These are phyloP conservation scores for Prunus dulcis DNA, from an alignment of 306 rosid genomes.

Conservation along the genomic window DNA sequence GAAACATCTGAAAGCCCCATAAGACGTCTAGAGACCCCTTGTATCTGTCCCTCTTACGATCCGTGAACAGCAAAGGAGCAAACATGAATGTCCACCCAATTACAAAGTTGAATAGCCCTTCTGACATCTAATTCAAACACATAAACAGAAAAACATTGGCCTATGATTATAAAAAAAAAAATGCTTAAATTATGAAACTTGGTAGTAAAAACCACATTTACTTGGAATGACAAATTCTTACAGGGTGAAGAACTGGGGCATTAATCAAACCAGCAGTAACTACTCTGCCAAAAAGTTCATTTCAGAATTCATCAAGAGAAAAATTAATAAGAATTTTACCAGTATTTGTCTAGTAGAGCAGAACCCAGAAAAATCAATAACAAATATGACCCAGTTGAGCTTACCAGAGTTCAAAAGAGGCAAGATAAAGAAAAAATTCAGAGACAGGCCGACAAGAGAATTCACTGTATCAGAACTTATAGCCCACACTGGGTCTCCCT, in stretches of 20 bases:
- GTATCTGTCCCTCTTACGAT: conserved; percentile 57
- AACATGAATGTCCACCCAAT: conserved; percentile 94
- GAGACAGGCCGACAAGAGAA: conserved; percentile 76
- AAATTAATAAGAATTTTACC: neutral
- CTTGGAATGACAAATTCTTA: conserved; percentile 30
- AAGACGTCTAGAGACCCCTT: conserved; percentile 69
- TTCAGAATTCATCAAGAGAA: conserved; percentile 32
- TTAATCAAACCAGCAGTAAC: conserved; percentile 65
- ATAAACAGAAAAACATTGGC: conserved; percentile 14
- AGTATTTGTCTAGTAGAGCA: neutral
- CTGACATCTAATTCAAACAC: conserved; percentile 54
- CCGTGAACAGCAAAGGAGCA: conserved; percentile 84
- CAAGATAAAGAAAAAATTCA: conserved; percentile 78
- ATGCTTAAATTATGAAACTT: neutral
- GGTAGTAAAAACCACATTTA: neutral
- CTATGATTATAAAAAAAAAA: conserved; percentile 2
- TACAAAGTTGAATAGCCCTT: conserved; percentile 90
- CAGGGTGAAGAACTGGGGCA: conserved; percentile 95
- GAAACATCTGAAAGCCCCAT: conserved; percentile 89
- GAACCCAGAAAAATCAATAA: neutral
- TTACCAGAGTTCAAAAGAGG: conserved; percentile 75
- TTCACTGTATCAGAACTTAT: conserved; percentile 73
- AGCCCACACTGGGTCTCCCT: conserved; percentile 97
- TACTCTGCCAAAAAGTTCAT: conserved; percentile 59
- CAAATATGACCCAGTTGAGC: conserved; percentile 20